These are phyloP conservation scores for Bruguiera sexangula DNA, from an alignment of 345 rosid genomes.

Conservation along the genomic window DNA sequence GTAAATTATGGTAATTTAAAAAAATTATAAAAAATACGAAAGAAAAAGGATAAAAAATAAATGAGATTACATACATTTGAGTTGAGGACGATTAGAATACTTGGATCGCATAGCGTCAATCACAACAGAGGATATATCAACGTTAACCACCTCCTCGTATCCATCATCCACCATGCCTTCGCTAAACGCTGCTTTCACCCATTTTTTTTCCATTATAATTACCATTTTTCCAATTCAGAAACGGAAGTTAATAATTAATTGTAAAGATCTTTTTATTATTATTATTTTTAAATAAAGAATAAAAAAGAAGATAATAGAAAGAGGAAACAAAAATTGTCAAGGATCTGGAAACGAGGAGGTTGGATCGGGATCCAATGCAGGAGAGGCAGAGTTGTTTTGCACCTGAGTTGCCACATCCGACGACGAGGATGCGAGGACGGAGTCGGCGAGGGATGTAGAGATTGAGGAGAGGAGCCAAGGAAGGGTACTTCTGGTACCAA, in stretches of 20 bases:
- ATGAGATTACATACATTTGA: slow-evolving; percentile 48
- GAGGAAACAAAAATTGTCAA: no score
- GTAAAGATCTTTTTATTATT: background rate
- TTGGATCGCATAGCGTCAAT: slow-evolving; percentile 62
- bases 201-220: background rate
- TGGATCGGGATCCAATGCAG: slow-evolving; percentile 11
- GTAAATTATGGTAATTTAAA: background rate
- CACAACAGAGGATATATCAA: slow-evolving; percentile 75
- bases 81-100: slow-evolving; percentile 52
- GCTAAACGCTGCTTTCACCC: slow-evolving; percentile 53
- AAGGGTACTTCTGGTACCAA: slow-evolving; percentile 85
- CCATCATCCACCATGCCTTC: slow-evolving; percentile 81
- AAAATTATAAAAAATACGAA: background rate
- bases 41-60: background rate
- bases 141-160: slow-evolving; percentile 67
- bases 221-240: background rate
- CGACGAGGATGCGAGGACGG: slow-evolving; percentile 51
- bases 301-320: background rate
- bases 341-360: background rate
- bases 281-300: background rate
- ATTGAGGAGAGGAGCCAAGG: slow-evolving; percentile 73
- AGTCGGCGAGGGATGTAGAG: slow-evolving; percentile 60
- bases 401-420: slow-evolving; percentile 94
- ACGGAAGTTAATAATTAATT: background rate
- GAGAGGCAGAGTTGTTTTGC: background rate